Evolutionary conservation across 345 rosid species (phyloP), one percentile per base, ranked within the genome.

Genomic region (Lumnitzera littorea): DNA sequence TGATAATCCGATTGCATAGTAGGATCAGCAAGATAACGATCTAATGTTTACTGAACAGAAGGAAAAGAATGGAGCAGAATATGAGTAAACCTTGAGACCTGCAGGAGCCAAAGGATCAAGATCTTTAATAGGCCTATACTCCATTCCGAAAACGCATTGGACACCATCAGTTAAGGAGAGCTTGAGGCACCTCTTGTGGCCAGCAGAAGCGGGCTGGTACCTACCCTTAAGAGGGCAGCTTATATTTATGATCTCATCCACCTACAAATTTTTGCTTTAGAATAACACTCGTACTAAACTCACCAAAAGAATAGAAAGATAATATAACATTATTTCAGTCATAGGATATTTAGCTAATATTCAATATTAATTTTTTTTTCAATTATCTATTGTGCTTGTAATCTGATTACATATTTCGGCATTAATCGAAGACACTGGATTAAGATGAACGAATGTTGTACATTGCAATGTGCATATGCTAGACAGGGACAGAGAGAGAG

Each of bases 131-230:
- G 95, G 96, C 79, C 95, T 78, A 70, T 94, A 90, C 62, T 94
- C 99, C 84, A 88, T 81, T 46, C 89, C 99, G 56, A 86, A 94
- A 47, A 94, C 84, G 13, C 89, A 96, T 55, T 90, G 99, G 66
- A 80, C 75, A 57, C 97, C 99, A 74, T 94, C 97, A 0, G 99
- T 90, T 91, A 90, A 81, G 23, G 91, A 84, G 63, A 94, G 59
- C 78, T 94, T 94, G 55, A 94, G 87, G 72, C 99, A 84, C 77
- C 97, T 80, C 82, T 94, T 90, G 67, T 75, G 62, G 57, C 99
- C 95, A n/a, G 82, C 51, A 54, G 81, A 67, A 17, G 79, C 78
- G 15, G 84, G 88, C 51, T 86, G 84, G 64, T 84, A 90, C 74
- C 97, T 79, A 57, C 85, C 84, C 65, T 78, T 74, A 36, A 94